Evolutionary conservation across 805 yeast species (phyloP), one percentile per base, ranked within the genome.

Genomic region (Saturnispora saitoi): DNA sequence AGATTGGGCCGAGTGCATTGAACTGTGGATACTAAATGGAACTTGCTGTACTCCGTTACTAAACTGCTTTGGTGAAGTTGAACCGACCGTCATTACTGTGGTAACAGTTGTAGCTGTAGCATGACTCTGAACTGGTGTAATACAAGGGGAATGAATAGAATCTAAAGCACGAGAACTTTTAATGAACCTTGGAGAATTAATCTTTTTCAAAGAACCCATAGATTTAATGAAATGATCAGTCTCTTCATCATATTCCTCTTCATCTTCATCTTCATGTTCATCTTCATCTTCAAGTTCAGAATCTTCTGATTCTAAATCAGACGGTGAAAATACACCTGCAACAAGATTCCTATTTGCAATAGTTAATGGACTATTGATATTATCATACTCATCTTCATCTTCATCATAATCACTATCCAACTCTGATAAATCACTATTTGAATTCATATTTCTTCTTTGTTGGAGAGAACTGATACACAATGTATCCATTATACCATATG

Each of bases 361-460:
- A 11, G 32, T 30, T 24, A 9, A 14, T 17, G 41, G 9, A 24
- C 36, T 29, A 9, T 39, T 38, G 3, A 42, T 37, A 15, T 48
- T 30, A 31, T 42, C 37, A 19, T 43, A 50, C 49, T 45, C 53
- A 56, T 44, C 19, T n/a, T 47, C 34, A 31, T 49, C 52, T n/a
- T 51, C 56, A 7, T 54, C 58, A 54, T 50, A 57, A 28, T 61
- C 62, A 31, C 58, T 55, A 45, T 45, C 52, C 19, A 52, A 43
- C 34, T 52, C 55, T 31, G 53, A 47, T 39, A 53, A 37, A 42
- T 51, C 51, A 26, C 51, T 46, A 11, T 31, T 38, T 4, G 52
- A 50, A 3, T 30, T 43, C 20, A 41, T n/a, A 5, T 28, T 43
- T 20, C 29, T 48, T 11, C 29, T 38, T 5, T 48, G 49, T 19